Conservation (phyloP, 441 rosid genomes). For the Gossypium schwendimanii region DNA sequence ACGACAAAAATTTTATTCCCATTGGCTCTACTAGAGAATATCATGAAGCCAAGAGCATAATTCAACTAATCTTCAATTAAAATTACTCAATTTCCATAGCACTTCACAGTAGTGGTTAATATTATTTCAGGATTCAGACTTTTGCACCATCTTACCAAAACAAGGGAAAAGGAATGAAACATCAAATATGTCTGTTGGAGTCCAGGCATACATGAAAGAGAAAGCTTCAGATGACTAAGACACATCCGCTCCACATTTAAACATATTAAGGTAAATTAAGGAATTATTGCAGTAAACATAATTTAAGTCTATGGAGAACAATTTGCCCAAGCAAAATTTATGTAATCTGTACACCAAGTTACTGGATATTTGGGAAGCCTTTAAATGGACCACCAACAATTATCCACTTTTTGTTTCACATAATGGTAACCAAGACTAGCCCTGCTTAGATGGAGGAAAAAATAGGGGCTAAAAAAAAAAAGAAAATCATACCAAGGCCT, state of each 20-base stretch:
- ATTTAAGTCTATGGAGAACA: not conserved
- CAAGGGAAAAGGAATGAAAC: not conserved
- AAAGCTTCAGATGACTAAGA: not conserved
- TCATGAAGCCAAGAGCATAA: constrained; percentile 2
- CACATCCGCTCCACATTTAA: not conserved
- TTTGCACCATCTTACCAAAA: not conserved
- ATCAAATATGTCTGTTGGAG: not conserved
- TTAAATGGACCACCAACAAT: not conserved
- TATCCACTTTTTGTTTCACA: not conserved
- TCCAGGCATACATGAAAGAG: not conserved
- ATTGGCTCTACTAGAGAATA: constrained; percentile 2
- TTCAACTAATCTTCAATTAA: not conserved
- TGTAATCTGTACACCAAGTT: not conserved
- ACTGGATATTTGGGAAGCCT: not conserved
- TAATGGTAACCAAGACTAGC: not conserved
- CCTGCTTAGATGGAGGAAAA: not conserved
- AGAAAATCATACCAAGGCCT: constrained; percentile 73
- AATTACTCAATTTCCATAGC: not conserved
- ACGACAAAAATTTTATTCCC: not conserved
- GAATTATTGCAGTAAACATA: not conserved
- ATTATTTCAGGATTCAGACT: not conserved
- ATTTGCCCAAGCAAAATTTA: not conserved
- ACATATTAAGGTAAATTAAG: not conserved
- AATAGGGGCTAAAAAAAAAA: constrained; percentile 10
- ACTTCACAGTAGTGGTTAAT: not conserved